A percentile compares a stretch with the other conserved stretches of the same genome.
These are phyloP conservation scores for Acanthamoeba triangularis DNA, from an alignment of 208 protist genomes.

Conservation along the genomic window DNA sequence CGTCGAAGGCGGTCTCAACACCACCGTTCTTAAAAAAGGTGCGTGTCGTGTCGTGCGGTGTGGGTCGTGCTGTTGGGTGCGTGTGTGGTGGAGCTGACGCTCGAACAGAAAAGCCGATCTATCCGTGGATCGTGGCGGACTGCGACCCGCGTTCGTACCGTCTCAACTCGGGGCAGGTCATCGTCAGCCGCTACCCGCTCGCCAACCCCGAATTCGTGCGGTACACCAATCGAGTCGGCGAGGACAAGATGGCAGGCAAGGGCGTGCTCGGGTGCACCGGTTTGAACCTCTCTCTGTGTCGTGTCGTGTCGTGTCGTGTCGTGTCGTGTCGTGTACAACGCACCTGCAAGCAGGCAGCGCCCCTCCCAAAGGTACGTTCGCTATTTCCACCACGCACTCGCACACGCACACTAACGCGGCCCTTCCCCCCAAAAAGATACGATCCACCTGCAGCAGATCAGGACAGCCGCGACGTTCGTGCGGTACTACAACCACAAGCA, in stretches of 20 bases:
- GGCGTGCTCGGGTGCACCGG: constrained; percentile 21
- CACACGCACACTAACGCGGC: background rate
- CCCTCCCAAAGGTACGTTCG: background rate
- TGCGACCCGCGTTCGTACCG: constrained; percentile 35
- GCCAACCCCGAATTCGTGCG: constrained; percentile 20
- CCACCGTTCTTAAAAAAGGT: background rate
- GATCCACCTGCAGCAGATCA: constrained; percentile 20
- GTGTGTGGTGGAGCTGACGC: background rate
- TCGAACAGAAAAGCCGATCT: background rate
- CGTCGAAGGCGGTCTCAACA: background rate
- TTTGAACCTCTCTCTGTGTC: background rate
- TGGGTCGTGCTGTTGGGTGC: background rate
- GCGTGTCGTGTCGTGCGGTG: too few species aligned
- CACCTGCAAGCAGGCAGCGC: constrained; percentile 20
- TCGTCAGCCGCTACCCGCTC: background rate
- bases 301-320: background rate
- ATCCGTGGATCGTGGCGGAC: constrained; percentile 53
- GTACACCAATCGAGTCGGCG: background rate
- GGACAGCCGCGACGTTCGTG: background rate
- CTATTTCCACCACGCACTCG: background rate
- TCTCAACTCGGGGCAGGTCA: constrained; percentile 21
- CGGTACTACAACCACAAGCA: constrained; percentile 4
- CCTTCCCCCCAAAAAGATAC: background rate
- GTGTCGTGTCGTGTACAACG: background rate
- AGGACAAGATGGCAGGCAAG: constrained; percentile 28